Evolutionary conservation across 2,329 filamentous ascomycete species (phyloP).

Genomic region (Tolypocladium sp.): DNA sequence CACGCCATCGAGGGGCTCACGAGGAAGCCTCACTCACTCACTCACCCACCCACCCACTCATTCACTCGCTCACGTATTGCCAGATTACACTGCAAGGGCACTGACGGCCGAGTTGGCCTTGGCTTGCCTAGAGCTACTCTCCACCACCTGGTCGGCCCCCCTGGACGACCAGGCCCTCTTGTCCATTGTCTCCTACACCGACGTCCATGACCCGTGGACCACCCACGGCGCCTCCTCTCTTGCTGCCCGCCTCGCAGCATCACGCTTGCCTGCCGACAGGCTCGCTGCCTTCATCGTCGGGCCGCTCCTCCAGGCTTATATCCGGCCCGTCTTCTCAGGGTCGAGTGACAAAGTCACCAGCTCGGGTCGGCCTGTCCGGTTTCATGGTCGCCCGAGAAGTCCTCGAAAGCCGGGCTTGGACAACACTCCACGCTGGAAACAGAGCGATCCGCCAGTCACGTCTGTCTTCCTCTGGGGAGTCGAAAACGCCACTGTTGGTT

Average conservation of each 20-base stretch:
- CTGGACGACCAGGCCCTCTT: slow-evolving; percentile 16
- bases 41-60: no score
- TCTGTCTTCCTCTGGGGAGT: slow-evolving; percentile 6
- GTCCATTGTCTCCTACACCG: slow-evolving; percentile 20
- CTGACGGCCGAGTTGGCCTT: slow-evolving; percentile 15
- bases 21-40: neutral
- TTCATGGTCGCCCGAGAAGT: slow-evolving; percentile 5
- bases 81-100: neutral
- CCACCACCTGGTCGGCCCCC: neutral
- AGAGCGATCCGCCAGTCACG: neutral
- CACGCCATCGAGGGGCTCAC: neutral
- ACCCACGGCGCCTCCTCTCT: slow-evolving; percentile 17
- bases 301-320: slow-evolving; percentile 50
- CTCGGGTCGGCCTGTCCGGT: slow-evolving; percentile 19
- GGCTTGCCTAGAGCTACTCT: slow-evolving; percentile 17
- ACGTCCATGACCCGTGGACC: slow-evolving; percentile 27
- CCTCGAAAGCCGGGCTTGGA: neutral
- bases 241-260: slow-evolving; percentile 22
- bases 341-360: slow-evolving; percentile 32
- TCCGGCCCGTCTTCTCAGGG: slow-evolving; percentile 59
- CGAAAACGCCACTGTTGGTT: slow-evolving; percentile 4
- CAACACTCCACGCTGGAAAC: neutral
- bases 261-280: slow-evolving; percentile 10
- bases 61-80: no score
- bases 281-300: slow-evolving; percentile 35